Base-by-base conservation (phyloP, 768 basidiomycete genomes). In the Mycena leptocephala region DNA sequence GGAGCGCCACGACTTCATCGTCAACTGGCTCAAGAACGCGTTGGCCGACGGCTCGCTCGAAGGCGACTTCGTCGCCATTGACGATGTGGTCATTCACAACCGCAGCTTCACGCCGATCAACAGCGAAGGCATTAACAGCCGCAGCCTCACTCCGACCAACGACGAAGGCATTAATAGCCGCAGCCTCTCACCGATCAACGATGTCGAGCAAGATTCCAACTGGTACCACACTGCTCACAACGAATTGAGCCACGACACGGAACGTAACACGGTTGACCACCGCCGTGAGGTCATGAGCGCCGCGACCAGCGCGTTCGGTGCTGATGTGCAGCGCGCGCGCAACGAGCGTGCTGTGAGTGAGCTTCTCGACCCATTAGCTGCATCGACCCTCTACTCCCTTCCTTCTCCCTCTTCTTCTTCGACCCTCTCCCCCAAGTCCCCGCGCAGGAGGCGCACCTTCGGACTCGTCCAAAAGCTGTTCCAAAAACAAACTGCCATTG, bases 401-500 rank as follows among this genome's bases (percentile, higher is more conserved):
- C 33, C 55, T 0, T 39, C 65, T 51, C 22, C 64, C 33, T 48
- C 72, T 39, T 63, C 35, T 39, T 35, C 58, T 5, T 32, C 70
- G n/a, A 2, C 43, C 16, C 55, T 32, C 24, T 77, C 67, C 70
- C 58, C 30, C 24, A n/a, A 30, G 16, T 46, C 56, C 13, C 20
- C 33, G 39, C 74, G 53, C 26, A 58, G 65, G 41, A 61, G 71
- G 30, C 48, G 71, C 28, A 65, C 77, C 61, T 66, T 74, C 24
- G 74, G 78, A 20, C 33, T 79, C 69, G 75, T 79, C 48, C 53
- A 62, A 58, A 71, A 69, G 35, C 73, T 79, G 20, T 76, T 79
- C 59, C 72, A 72, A 37, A 79, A 79, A 53, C 72, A 72, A 33
- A 79, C 78, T 20, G 78, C 78, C 18, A 76, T 79, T 22, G 61